Base-by-base conservation (phyloP, 192 early-diverging fungal species). In the Entomortierella beljakovae region DNA sequence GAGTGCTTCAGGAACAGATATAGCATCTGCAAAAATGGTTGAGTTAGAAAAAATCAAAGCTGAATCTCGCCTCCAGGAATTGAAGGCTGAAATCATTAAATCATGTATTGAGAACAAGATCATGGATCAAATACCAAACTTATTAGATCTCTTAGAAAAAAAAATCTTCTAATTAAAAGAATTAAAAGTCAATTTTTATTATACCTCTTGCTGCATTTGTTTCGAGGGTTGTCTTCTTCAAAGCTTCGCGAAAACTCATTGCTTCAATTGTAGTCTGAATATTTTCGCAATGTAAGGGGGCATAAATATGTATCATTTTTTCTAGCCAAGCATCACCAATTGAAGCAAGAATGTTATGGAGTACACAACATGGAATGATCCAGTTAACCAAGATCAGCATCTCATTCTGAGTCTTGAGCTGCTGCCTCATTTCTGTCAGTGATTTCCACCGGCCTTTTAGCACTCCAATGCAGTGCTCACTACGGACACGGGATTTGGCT, bases 271-370 rank as follows among this genome's bases (percentile, higher is more conserved):
- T 51, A 51, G 49, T 7, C n/a, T 51, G 49, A 51, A 51, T n/a
- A 7, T 15, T n/a, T 51, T 51, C 49, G n/a, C 10, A n/a, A 51
- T 51, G 13, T 6, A 13, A 13, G 13, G 37, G 37, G 13, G 13
- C 37, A 40, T 40, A 40, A 40, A 9, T 9, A 13, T 40, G 37
- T 13, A 9, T 40, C 37, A 13, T 40, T 40, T 6, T 13, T 54
- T 66, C 56, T 25, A 66, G 32, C 58, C 57, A 67, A 6, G 38
- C 6, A 73, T 67, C 71, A 22, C 64, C 64, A 38, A 74, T 16
- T 4, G 11, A 38, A n/a, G 49, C 42, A 16, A 74, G 42, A 57
- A 74, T 66, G 23, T 74, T 67, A 54, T 74, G 70, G 11, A 73
- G 38, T 1, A 60, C 57, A 65, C 63, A 59, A 20, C 71, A 73